Conservation (phyloP, 2,329 filamentous ascomycete species). For the Paraphaeosphaeria minitans region DNA sequence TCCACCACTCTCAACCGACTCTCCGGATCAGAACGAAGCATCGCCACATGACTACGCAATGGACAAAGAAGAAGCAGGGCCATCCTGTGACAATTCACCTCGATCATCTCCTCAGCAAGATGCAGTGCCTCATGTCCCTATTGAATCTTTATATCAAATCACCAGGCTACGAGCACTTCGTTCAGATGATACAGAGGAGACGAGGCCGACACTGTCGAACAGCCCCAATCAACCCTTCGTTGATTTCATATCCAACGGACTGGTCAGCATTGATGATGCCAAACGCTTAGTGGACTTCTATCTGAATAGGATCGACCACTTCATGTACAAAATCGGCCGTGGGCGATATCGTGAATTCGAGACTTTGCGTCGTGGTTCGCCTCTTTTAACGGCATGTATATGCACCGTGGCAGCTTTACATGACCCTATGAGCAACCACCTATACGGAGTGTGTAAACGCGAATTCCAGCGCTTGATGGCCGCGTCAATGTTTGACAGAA, state of each 20-base stretch:
- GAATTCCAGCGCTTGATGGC: constrained; percentile 64
- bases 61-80: constrained; percentile 43
- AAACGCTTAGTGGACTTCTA: constrained; percentile 51
- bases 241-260: constrained; percentile 58
- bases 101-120: constrained; percentile 34
- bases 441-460: constrained; percentile 60
- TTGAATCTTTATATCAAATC: constrained; percentile 57
- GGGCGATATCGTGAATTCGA: constrained; percentile 53
- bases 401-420: constrained; percentile 64
- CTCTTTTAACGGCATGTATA: constrained; percentile 61
- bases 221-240: constrained; percentile 23
- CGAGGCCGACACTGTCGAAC: constrained; percentile 11
- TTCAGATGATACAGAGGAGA: constrained; percentile 49
- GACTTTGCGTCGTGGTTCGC: constrained; percentile 58
- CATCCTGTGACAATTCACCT: constrained; percentile 40
- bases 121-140: constrained; percentile 43
- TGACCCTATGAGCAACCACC: constrained; percentile 59
- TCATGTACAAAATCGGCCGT: constrained; percentile 55
- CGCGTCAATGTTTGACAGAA: constrained; percentile 62
- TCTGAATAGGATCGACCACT: constrained; percentile 53
- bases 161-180: constrained; percentile 47
- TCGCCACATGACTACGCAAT: constrained; percentile 39
- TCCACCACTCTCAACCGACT: constrained; percentile 40
- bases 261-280: constrained; percentile 52
- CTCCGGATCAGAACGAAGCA: constrained; percentile 17